A percentile compares a stretch with the other conserved stretches of the same genome.
These are phyloP conservation scores for Collybia nuda DNA, from an alignment of 768 basidiomycete species.

Conservation along the genomic window DNA sequence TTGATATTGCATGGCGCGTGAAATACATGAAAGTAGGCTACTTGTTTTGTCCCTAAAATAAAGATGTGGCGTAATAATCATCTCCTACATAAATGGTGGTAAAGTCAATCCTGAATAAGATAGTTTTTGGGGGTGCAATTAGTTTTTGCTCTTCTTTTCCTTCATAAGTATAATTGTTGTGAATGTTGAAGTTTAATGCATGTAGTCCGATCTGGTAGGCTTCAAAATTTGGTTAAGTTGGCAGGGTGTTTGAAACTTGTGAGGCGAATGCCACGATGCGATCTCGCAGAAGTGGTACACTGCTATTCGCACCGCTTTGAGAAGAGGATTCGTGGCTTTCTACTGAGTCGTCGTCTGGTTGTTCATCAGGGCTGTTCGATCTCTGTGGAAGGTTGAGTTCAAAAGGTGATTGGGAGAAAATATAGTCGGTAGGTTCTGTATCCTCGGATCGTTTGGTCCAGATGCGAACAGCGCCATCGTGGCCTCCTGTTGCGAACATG, in stretches of 20 bases:
- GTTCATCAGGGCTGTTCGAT: slow-evolving; percentile 1
- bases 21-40: too few species aligned
- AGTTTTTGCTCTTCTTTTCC: too few species aligned
- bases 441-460: slow-evolving; percentile 54
- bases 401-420: slow-evolving; percentile 14
- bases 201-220: background rate
- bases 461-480: slow-evolving; percentile 73
- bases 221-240: background rate
- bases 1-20: too few species aligned
- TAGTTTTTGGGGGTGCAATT: too few species aligned
- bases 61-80: too few species aligned
- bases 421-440: background rate
- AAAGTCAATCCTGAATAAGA: too few species aligned
- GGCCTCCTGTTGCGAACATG: slow-evolving; percentile 77
- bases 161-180: background rate
- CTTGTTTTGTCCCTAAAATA: too few species aligned
- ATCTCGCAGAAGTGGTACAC: background rate
- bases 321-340: background rate
- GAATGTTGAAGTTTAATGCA: background rate
- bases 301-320: background rate
- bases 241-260: background rate
- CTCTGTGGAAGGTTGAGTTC: slow-evolving; percentile 14
- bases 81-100: too few species aligned
- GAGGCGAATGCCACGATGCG: background rate
- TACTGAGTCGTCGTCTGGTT: slow-evolving; percentile 7